Conservation (phyloP, 805 yeast genomes). For the Kazachstania taianensis region DNA sequence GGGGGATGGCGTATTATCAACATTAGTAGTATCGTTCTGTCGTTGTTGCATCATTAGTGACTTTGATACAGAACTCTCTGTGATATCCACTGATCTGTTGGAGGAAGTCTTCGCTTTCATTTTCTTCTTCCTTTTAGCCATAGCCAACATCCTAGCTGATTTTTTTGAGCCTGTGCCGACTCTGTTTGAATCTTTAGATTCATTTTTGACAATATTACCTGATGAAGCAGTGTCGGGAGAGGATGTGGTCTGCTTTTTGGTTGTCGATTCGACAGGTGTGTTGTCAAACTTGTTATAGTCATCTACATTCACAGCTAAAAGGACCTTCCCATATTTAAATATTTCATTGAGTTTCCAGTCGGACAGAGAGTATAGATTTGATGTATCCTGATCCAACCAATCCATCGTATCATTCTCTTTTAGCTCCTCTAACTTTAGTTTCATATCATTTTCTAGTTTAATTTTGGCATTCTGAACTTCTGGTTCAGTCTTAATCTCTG, state of each 20-base stretch:
- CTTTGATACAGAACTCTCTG: conserved; percentile 60
- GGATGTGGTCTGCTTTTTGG: conserved; percentile 5
- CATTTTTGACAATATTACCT: not conserved
- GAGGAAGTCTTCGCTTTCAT: conserved; percentile 46
- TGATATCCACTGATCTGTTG: conserved; percentile 51
- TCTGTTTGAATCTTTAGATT: conserved; percentile 4
- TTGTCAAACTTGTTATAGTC: too few relatives aligned
- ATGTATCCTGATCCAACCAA: conserved; percentile 18
- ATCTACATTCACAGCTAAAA: conserved; percentile 22
- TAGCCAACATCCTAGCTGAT: conserved; percentile 78
- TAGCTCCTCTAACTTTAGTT: conserved; percentile 24
- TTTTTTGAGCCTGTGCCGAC: conserved; percentile 19
- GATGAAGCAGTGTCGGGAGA: not conserved
- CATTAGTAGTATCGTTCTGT: conserved; percentile 6
- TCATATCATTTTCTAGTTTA: conserved; percentile 27
- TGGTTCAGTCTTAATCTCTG: conserved; percentile 5
- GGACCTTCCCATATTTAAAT: conserved; percentile 20
- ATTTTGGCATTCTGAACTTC: conserved; percentile 23
- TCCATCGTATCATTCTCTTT: conserved; percentile 13
- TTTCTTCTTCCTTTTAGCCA: conserved; percentile 88
- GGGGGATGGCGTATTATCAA: conserved; percentile 5
- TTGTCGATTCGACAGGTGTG: conserved; percentile 6
- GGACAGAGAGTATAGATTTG: conserved; percentile 14
- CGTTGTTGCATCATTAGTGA: conserved; percentile 24
- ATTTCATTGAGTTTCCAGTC: conserved; percentile 24